phyloP scores from a whole-genome alignment of 768 basidiomycete genomes.

The Trametes sanguinea region DNA sequence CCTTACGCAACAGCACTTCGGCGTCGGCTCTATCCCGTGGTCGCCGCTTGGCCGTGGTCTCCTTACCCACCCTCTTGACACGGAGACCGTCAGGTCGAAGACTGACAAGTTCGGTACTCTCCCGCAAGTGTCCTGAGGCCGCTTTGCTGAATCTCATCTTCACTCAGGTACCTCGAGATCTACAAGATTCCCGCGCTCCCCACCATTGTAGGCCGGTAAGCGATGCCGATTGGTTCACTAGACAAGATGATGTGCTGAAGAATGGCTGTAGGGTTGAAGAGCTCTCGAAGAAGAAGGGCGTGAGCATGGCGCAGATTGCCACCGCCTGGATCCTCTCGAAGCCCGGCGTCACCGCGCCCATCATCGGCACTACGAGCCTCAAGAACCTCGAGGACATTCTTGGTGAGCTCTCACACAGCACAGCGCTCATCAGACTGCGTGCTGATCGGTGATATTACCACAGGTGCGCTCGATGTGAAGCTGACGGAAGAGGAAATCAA shows the following conservation, averaged over 20 bases:
- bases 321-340: slow-evolving; percentile 40
- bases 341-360: slow-evolving; percentile 39
- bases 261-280: slow-evolving; percentile 36
- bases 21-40: slow-evolving; percentile 41
- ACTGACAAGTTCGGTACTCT: slow-evolving; percentile 23
- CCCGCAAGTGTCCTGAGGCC: too few relatives aligned
- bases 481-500: slow-evolving; percentile 50
- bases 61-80: slow-evolving; percentile 31
- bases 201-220: slow-evolving; percentile 26
- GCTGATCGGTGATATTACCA: background rate
- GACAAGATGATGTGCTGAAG: background rate
- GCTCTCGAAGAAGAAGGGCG: slow-evolving; percentile 41
- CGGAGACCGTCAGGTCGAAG: slow-evolving; percentile 24
- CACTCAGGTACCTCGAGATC: background rate
- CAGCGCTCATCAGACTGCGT: background rate
- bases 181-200: slow-evolving; percentile 21
- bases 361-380: slow-evolving; percentile 43
- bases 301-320: slow-evolving; percentile 45
- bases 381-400: slow-evolving; percentile 44
- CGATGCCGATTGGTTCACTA: background rate
- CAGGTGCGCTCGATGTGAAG: slow-evolving; percentile 6
- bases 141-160: background rate
- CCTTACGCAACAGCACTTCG: slow-evolving; percentile 22
- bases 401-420: slow-evolving; percentile 13
- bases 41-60: slow-evolving; percentile 39